Base-by-base conservation (phyloP, 768 basidiomycete genomes). In the Leccinum sublutescens region DNA sequence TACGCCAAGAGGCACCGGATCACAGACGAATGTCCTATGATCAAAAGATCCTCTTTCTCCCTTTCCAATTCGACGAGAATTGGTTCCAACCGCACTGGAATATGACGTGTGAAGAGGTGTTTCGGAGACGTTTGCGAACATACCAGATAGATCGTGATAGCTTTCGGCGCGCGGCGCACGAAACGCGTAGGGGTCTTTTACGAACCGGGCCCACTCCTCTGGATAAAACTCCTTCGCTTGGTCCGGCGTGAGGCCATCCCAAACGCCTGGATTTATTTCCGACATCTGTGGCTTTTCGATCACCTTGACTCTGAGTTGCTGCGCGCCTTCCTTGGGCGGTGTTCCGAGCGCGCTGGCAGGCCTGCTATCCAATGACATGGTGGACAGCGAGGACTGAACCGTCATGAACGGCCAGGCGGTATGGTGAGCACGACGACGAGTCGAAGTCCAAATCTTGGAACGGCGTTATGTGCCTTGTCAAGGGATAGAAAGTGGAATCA, bases 251-350 rank as follows among this genome's bases (percentile, higher is more conserved):
- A 98, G 80, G 0, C 97, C 97, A 71, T 98, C 97, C 95, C 95
- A 97, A 17, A 98, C 87, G 7, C 89, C 96, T 54, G 95, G 96
- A 68, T 99, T 99, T 69, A 98, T 97, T 78, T 99, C 97, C 54
- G 87, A 81, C 95, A 98, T 98, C 74, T 95, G 95, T 0, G 89
- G 85, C 68, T 97, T 98, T 76, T 99, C 94, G 50, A 95, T 83
- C 31, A 98, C 93, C 70, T 90, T 94, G 71, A 93, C 84, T 53
- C 80, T 83, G 45, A 78, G 63, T 19, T 68, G 71, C 8, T 74
- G 58, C 4, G 57, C 52, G 1, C 60, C 54, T 6, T 58, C 60
- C 54, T 59, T 60, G 45, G 56, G 33, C 17, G 58, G 31, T 0
- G 38, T 19, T 21, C 63, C 62, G 1, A 54, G 31, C 5, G 45